Evolutionary conservation across 345 rosid species (phyloP).

Genomic region (Rubroshorea leprosula): DNA sequence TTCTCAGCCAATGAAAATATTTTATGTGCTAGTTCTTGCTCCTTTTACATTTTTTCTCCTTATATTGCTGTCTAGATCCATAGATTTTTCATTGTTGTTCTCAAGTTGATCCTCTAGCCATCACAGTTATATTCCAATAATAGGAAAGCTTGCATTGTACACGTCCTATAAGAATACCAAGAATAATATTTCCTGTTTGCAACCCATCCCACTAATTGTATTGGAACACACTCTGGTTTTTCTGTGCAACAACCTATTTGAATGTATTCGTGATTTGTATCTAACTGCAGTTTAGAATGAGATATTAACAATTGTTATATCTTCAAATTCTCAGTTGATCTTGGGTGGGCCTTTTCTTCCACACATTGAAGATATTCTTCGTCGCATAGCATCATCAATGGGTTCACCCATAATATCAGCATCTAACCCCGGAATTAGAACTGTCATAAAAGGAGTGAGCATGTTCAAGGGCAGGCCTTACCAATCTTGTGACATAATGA

Average conservation of each 20-base stretch:
- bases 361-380: conserved; percentile 56
- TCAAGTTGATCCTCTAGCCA: too few species aligned
- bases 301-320: not conserved
- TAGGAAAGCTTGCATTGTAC: too few species aligned
- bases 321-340: conserved; percentile 40
- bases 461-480: conserved; percentile 38
- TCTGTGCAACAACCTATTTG: too few species aligned
- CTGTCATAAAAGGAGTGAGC: conserved; percentile 43
- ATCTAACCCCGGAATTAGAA: conserved; percentile 43
- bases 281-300: not conserved
- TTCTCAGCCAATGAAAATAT: too few species aligned
- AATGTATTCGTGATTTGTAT: not conserved
- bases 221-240: too few species aligned
- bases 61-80: conserved; percentile 4
- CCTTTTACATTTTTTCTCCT: not conserved
- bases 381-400: conserved; percentile 55
- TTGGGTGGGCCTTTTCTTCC: conserved; percentile 90
- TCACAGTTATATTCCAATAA: too few species aligned
- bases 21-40: too few species aligned
- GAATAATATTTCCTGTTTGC: too few species aligned
- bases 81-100: not conserved
- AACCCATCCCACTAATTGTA: too few species aligned
- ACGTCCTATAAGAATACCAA: too few species aligned
- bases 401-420: conserved; percentile 52
- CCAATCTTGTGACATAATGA: conserved; percentile 53